Base-by-base conservation (phyloP, 495 filamentous ascomycete species). In the Recurvomyces mirabilis region DNA sequence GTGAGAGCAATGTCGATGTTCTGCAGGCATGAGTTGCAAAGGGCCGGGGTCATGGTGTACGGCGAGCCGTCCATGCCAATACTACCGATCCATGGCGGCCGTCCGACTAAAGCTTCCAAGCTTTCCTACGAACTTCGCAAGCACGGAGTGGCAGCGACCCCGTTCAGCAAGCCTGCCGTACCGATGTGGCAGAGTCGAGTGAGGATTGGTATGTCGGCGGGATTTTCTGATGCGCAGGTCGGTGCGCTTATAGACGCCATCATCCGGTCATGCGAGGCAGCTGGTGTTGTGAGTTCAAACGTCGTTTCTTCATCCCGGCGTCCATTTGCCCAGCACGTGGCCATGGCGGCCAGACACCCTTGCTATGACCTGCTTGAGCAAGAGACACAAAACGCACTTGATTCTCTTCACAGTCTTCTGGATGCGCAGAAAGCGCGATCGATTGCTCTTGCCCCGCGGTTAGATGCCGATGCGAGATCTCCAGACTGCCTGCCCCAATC, bases 141-240 rank as follows among this genome's bases (percentile, higher is more conserved):
- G 17, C 34, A 37, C 4, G 34, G 34, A 2, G 34, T 37, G 22
- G 34, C 34, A 20, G 34, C 34, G 17, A 37, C 34, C 17, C 34
- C 14, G 3, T 37, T 37, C 19, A 37, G 34, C 15, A 37, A 37
- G 14, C 34, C 34, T 3, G 34, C 34, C 22, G 34, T 37, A 4
- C 34, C 34, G 3, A 37, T 37, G 34, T 18, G 34, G 34, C 34
- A 37, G 14, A 35, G 32, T 35, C 32, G 32, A 17, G 34, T 37
- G 14, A 15, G 34, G 3, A 37, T 37, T 3, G 14, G 34, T 9
- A 37, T 37, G 34, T 37, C 34, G 11, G 34, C 34, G 5, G 34
- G 12, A 11, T 37, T 37, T 20, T 13, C 34, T 13, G 19, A 37
- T 21, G 34, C 19, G 14, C 10, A 37, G 10, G 34, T 37, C 19